Conservation (phyloP, 2,329 filamentous ascomycete species). For the Neoarthrinium moseri region DNA sequence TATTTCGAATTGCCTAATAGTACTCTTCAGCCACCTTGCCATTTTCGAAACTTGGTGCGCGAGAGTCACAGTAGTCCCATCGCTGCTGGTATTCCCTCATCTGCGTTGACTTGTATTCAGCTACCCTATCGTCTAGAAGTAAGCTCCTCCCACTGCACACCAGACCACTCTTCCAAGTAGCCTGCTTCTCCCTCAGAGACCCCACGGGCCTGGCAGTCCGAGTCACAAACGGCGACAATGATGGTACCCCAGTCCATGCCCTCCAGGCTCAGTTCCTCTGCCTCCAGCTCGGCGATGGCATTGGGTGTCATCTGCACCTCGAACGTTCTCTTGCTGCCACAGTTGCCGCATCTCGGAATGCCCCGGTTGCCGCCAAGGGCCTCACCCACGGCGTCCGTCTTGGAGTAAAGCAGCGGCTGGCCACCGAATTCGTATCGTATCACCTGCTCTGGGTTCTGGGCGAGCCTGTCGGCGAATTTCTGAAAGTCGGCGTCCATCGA, state of each 20-base stretch:
- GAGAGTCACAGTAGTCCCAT: too few relatives aligned
- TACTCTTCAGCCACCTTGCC: too few relatives aligned
- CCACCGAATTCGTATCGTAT: constrained; percentile 79
- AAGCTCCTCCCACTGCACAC: constrained; percentile 94
- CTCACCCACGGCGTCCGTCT: constrained; percentile 71
- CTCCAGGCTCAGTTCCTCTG: constrained; percentile 67
- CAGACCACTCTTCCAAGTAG: constrained; percentile 94
- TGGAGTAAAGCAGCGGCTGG: constrained; percentile 75
- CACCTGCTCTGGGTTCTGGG: constrained; percentile 79
- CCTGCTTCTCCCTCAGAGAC: constrained; percentile 62
- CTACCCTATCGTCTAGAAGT: constrained; percentile 27
- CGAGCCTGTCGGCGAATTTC: constrained; percentile 74
- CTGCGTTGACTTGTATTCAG: too few relatives aligned
- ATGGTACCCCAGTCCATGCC: constrained; percentile 99
- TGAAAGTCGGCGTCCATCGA: constrained; percentile 75
- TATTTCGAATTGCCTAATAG: too few relatives aligned
- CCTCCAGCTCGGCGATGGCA: constrained; percentile 85
- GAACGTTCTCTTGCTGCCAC: constrained; percentile 74
- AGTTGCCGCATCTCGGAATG: constrained; percentile 76
- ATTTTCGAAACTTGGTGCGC: too few relatives aligned
- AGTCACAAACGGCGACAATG: constrained; percentile 79
- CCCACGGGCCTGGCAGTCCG: constrained; percentile 68
- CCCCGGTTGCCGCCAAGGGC: constrained; percentile 45
- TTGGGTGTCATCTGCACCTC: constrained; percentile 92
- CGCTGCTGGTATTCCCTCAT: too few relatives aligned